Conservation (phyloP, 1,284 basidiomycete species). For the Heterobasidion parviporum region DNA sequence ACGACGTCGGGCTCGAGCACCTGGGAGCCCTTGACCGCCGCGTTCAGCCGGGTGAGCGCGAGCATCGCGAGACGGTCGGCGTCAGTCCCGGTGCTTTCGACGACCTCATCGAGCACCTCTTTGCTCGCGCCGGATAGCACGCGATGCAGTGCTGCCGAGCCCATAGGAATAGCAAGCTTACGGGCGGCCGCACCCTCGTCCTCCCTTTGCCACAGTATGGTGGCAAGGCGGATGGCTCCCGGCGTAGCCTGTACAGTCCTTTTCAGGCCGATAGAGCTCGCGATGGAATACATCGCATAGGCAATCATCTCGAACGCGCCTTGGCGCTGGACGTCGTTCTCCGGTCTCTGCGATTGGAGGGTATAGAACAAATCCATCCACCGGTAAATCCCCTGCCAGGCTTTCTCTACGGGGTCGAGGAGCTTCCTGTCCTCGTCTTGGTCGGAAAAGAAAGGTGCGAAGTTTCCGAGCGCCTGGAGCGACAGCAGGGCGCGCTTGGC, state of each 20-base stretch:
- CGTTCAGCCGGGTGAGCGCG: constrained; percentile 19
- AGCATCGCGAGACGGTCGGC: constrained; percentile 22
- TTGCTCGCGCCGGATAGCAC: constrained; percentile 17
- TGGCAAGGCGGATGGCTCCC: constrained; percentile 25
- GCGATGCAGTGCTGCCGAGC: constrained; percentile 23
- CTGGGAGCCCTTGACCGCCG: constrained; percentile 13
- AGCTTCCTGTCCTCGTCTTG: constrained; percentile 7
- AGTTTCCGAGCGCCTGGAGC: constrained; percentile 25
- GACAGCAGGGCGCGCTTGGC: constrained; percentile 23
- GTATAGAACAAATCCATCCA: constrained; percentile 28
- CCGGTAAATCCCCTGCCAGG: constrained; percentile 28
- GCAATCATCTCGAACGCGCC: constrained; percentile 22
- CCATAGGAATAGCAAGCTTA: constrained; percentile 17
- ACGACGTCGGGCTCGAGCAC: constrained; percentile 6
- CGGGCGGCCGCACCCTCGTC: constrained; percentile 21
- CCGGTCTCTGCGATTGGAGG: constrained; percentile 3
- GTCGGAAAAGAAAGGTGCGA: constrained; percentile 17
- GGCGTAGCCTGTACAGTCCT: constrained; percentile 21
- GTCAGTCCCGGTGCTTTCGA: constrained; percentile 16
- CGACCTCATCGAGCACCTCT: constrained; percentile 20
- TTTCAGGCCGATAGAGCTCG: constrained; percentile 20
- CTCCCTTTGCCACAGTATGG: constrained; percentile 23
- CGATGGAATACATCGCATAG: constrained; percentile 21
- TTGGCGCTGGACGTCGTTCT: constrained; percentile 11
- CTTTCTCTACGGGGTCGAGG: constrained; percentile 16